These are phyloP conservation scores for Umbilicus rupestris DNA, from an alignment of 164 flowering plant species.

Conservation along the genomic window DNA sequence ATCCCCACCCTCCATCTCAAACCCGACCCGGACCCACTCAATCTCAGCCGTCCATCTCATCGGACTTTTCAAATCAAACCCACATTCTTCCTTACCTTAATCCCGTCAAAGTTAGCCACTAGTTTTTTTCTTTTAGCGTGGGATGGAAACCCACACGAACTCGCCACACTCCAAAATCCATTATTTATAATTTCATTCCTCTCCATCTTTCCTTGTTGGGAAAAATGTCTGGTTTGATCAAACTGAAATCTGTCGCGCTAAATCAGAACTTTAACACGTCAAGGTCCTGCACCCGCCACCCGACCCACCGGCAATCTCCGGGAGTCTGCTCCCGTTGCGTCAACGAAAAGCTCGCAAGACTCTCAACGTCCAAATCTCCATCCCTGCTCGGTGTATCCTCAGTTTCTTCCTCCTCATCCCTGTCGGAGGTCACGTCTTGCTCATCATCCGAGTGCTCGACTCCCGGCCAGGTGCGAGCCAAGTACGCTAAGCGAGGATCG, in stretches of 20 bases:
- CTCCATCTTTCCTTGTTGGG: not conserved
- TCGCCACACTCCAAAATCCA: not conserved
- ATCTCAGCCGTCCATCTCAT: slow-evolving; percentile 1
- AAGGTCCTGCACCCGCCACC: not conserved
- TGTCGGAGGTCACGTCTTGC: slow-evolving; percentile 2
- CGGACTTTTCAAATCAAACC: not conserved
- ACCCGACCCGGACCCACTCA: not conserved
- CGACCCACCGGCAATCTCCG: slow-evolving; percentile 7
- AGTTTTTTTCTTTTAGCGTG: not conserved
- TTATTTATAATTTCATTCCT: not conserved
- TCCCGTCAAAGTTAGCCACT: slow-evolving; percentile 1
- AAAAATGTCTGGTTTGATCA: not conserved
- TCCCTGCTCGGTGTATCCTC: not conserved
- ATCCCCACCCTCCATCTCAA: not conserved
- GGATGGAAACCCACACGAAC: slow-evolving; percentile 6
- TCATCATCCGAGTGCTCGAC: not conserved
- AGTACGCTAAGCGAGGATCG: slow-evolving; percentile 1
- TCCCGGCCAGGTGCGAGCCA: not conserved
- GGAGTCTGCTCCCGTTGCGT: slow-evolving; percentile 6
- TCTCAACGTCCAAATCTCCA: not conserved
- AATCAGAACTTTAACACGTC: not conserved
- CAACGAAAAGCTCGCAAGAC: slow-evolving; percentile 6
- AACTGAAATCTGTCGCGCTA: not conserved
- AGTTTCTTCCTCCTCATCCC: not conserved
- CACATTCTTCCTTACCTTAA: not conserved